Percentiles rank a stretch among this genome's conserved stretches.
Conservation (phyloP, 176 grass and related monocot species). For the Themeda triandra region DNA sequence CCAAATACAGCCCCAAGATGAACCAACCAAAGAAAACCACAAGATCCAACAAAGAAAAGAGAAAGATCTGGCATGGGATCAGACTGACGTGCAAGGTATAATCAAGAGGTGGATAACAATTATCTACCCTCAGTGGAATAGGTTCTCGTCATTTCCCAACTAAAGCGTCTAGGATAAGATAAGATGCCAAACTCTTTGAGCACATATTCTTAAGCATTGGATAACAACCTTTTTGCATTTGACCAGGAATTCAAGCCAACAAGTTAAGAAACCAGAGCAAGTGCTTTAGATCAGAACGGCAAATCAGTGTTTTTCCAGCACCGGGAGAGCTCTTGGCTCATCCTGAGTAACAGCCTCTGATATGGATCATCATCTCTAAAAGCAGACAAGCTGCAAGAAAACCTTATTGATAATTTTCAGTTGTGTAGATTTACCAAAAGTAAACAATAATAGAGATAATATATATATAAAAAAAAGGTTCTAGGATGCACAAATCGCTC, state of each 20-base stretch:
- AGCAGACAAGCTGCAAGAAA: background rate
- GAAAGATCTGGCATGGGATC: slow-evolving; percentile 9
- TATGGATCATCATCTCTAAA: slow-evolving; percentile 28
- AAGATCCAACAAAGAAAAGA: background rate
- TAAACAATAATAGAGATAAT: background rate
- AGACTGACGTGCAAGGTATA: slow-evolving; percentile 32
- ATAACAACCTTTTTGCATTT: background rate
- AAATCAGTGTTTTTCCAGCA: slow-evolving; percentile 52
- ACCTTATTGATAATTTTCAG: background rate
- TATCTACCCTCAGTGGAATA: slow-evolving; percentile 35
- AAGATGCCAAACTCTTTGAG: background rate
- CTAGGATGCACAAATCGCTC: background rate
- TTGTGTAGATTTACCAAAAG: background rate
- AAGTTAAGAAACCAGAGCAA: background rate
- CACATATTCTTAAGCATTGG: slow-evolving; percentile 1
- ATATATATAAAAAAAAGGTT: too few species aligned
- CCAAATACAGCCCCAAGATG: background rate
- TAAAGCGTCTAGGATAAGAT: background rate
- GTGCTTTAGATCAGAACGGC: slow-evolving; percentile 14
- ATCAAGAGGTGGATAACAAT: slow-evolving; percentile 21
- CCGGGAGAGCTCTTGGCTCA: background rate
- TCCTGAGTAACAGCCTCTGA: slow-evolving; percentile 50
- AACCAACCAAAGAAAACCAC: background rate
- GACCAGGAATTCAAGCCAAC: background rate
- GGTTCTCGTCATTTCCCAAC: slow-evolving; percentile 25